Conservation (phyloP, 2,329 filamentous ascomycete species). For the Aspergillus udagawae region DNA sequence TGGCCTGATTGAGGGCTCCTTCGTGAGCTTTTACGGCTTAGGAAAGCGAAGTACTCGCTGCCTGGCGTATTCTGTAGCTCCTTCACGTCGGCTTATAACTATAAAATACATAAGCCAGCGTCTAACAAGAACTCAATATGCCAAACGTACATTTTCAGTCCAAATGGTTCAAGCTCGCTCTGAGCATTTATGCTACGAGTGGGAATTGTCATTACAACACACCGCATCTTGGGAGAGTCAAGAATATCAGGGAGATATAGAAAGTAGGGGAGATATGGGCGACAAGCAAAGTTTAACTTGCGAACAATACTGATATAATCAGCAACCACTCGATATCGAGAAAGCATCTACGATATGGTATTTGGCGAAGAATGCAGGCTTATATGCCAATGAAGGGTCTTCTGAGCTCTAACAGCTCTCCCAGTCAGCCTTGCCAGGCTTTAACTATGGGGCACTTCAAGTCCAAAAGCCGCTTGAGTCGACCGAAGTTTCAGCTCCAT, state of each 20-base stretch:
- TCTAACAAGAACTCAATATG: neutral
- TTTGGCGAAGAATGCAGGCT: too few species aligned
- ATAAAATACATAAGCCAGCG: constrained; percentile 5
- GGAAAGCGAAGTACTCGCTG: constrained; percentile 77
- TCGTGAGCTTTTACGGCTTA: constrained; percentile 81
- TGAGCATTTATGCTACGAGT: constrained; percentile 29
- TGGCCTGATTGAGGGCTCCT: constrained; percentile 76
- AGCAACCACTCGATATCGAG: too few species aligned
- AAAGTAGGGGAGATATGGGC: too few species aligned
- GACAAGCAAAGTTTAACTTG: too few species aligned
- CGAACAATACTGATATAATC: too few species aligned
- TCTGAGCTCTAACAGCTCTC: too few species aligned
- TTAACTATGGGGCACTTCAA: too few species aligned
- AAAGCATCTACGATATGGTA: too few species aligned
- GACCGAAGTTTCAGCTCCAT: too few species aligned
- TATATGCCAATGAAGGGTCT: too few species aligned
- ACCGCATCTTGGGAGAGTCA: constrained; percentile 16
- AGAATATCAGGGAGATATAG: neutral
- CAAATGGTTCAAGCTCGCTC: constrained; percentile 74
- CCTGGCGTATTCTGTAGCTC: constrained; percentile 79
- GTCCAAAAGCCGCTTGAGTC: too few species aligned
- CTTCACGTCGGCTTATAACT: constrained; percentile 75
- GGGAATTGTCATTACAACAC: neutral
- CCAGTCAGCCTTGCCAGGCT: too few species aligned
- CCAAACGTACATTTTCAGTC: constrained; percentile 60